A percentile compares a stretch with the other conserved stretches of the same genome.
Evolutionary conservation across 208 protist species (phyloP).

Genomic region (Acanthamoeba culbertsoni): DNA sequence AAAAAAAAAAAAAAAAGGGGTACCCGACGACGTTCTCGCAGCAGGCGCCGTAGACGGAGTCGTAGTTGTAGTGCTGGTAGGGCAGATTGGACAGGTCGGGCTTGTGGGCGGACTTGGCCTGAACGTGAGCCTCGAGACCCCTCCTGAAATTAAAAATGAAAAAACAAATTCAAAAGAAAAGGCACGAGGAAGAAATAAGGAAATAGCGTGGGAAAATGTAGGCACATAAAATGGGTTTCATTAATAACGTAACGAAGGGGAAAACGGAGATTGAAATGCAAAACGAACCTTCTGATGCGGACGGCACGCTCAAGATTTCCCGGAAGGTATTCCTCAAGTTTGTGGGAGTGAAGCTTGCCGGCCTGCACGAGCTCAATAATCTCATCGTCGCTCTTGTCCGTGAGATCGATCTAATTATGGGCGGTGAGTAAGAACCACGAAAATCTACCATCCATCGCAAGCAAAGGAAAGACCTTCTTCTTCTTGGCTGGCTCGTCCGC

Average conservation of each 20-base stretch:
- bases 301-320: conserved; percentile 60
- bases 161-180: not conserved
- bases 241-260: not conserved
- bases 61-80: conserved; percentile 90
- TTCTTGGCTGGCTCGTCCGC: not conserved
- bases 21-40: conserved; percentile 95
- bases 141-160: not conserved
- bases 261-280: not conserved
- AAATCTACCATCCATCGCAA: not conserved
- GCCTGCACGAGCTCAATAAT: conserved; percentile 28
- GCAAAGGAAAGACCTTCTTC: not conserved
- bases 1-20: not conserved
- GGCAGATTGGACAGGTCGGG: conserved; percentile 81
- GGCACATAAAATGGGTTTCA: not conserved
- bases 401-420: not conserved
- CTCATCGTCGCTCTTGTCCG: conserved; percentile 64
- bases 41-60: conserved; percentile 90
- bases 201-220: not conserved
- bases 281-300: conserved; percentile 7
- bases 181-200: not conserved
- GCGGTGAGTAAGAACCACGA: not conserved
- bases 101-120: conserved; percentile 8
- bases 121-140: not conserved
- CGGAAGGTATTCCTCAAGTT: conserved; percentile 59
- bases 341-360: conserved; percentile 46